Base-by-base conservation (phyloP, 2,329 filamentous ascomycete species). In the Fusarium dlaminii region DNA sequence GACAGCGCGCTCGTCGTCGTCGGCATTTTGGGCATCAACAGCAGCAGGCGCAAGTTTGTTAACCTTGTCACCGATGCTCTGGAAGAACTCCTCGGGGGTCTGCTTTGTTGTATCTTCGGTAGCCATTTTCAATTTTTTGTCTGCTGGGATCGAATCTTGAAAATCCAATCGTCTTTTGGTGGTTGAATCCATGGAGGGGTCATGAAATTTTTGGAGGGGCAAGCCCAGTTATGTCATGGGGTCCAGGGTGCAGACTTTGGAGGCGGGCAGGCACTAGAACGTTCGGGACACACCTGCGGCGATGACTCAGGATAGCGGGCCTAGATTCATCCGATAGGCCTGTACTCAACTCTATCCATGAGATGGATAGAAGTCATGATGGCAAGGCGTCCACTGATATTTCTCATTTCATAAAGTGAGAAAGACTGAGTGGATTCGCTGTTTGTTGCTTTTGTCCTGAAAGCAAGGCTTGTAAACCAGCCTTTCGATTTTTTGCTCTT, bases 381-480 rank as follows among this genome's bases (percentile, higher is more conserved):
- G 24, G 13, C 18, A 34, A 57, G 30, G 29, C 27, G 13, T 24
- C 18, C 27, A 30, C 29, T 57, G 29, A 24, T 45, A 17, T 8
- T 45, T 40, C 55, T 79, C 61, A 82, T 67, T 81, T 81, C 84
- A 88, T 86, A 71, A 90, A 90, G 78, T 89, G 87, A 36, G 87
- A 83, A n/a, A 91, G 84, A 69, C 86, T 89, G 36, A 90, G 79
- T 76, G 83, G 67, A 45, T 78, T 83, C 18, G 83, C 76, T 9
- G 83, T 76, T 76, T 84, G 85, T 58, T 85, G 84, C 77, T 84
- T 84, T 72, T 89, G 88, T 54, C 86, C 79, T 9, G 82, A 86
- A n/a, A 93, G 83, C 45, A 93, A 80, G 57, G 90, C 90, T 79
- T 92, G 89, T n/a, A 93, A 83, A 3, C 90, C 90, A 39, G 89